A percentile compares a stretch with the other conserved stretches of the same genome.
phyloP scores from a whole-genome alignment of 495 filamentous ascomycete species.

The Achaetomiella virescens region DNA sequence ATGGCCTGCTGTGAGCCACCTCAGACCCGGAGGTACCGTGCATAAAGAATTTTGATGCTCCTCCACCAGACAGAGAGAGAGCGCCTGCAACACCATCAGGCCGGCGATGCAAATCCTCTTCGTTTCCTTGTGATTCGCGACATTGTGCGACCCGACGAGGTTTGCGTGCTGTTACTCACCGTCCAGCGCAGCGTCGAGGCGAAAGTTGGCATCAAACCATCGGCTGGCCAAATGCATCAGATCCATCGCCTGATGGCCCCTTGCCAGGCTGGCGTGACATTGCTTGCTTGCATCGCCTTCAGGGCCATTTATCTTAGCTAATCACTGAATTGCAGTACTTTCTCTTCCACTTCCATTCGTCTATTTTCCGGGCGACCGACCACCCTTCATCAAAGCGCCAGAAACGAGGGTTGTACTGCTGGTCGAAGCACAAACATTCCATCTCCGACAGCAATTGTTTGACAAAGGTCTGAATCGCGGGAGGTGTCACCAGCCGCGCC shows the following conservation, averaged over 20 bases:
- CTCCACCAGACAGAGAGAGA: constrained; percentile 10
- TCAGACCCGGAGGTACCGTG: constrained; percentile 1
- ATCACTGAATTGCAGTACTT: constrained; percentile 1
- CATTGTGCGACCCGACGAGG: background rate
- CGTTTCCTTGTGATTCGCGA: background rate
- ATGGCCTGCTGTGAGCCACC: constrained; percentile 9
- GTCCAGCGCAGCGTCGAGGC: no score
- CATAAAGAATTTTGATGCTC: no score
- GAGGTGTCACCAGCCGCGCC: no score
- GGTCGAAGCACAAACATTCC: no score
- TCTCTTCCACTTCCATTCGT: background rate
- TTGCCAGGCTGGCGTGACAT: constrained; percentile 1
- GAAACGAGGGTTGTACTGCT: background rate
- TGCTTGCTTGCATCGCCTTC: background rate
- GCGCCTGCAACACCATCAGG: background rate
- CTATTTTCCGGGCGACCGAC: background rate
- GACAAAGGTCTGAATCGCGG: no score
- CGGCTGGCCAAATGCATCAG: background rate
- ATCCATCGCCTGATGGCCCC: constrained; percentile 1
- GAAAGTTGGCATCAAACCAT: constrained; percentile 1
- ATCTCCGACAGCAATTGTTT: no score
- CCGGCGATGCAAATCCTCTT: background rate
- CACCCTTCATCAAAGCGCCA: background rate
- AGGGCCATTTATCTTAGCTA: constrained; percentile 11
- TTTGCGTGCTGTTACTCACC: no score